A percentile compares a stretch with the other conserved stretches of the same genome.
Conservation (phyloP, 2,329 filamentous ascomycete genomes). For the Moelleriella libera region DNA sequence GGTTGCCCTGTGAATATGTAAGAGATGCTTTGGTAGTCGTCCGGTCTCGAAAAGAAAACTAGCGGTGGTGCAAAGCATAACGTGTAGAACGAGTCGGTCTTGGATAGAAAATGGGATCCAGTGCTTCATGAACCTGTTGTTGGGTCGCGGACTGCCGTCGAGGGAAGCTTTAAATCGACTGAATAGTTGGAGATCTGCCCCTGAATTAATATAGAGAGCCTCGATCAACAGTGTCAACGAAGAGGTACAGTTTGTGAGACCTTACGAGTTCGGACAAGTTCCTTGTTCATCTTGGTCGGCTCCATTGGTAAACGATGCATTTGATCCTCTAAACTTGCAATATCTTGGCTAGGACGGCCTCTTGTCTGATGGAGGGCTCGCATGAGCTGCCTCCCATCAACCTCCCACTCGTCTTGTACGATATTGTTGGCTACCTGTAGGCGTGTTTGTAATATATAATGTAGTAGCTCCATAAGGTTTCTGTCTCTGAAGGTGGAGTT, state of each 20-base stretch:
- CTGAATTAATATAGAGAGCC: not conserved
- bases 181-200: conserved; percentile 30
- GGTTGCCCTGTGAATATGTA: conserved; percentile 26
- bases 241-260: not conserved
- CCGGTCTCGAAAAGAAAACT: conserved; percentile 36
- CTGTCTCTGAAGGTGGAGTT: conserved; percentile 13
- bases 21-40: conserved; percentile 26
- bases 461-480: conserved; percentile 13
- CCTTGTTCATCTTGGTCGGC: conserved; percentile 27
- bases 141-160: conserved; percentile 29
- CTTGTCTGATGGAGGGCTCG: conserved; percentile 9
- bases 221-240: not conserved
- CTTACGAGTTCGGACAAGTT: conserved; percentile 33
- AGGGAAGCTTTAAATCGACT: conserved; percentile 36
- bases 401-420: conserved; percentile 15
- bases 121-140: conserved; percentile 29
- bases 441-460: conserved; percentile 15
- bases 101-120: conserved; percentile 34
- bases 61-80: conserved; percentile 34
- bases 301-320: conserved; percentile 25
- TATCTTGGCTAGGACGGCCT: conserved; percentile 7
- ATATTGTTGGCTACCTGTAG: conserved; percentile 15
- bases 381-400: conserved; percentile 12
- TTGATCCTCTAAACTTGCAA: conserved; percentile 18
- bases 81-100: conserved; percentile 32